Evolutionary conservation across 805 yeast genomes (phyloP).

Genomic region (Cyberlindnera americana): DNA sequence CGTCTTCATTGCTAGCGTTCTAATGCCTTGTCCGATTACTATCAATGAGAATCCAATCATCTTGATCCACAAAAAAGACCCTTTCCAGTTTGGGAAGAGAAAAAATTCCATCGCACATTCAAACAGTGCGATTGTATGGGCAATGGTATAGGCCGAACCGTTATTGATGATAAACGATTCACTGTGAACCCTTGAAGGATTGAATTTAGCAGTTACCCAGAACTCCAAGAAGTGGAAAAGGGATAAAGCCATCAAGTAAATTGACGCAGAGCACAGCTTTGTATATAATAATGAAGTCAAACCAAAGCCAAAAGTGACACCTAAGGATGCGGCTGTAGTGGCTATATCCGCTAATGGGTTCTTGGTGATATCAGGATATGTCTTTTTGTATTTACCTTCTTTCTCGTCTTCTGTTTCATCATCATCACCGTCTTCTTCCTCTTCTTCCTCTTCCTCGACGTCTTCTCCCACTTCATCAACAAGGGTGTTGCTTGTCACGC

Average conservation of each 20-base stretch:
- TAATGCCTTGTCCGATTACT: conserved; percentile 58
- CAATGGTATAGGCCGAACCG: conserved; percentile 53
- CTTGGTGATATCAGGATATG: conserved; percentile 31
- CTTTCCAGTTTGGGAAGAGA: conserved; percentile 38
- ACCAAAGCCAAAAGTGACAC: conserved; percentile 39
- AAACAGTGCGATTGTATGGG: conserved; percentile 50
- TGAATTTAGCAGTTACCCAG: conserved; percentile 71
- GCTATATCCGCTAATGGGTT: conserved; percentile 44
- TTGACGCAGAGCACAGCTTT: conserved; percentile 33
- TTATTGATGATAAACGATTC: conserved; percentile 70
- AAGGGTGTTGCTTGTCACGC: background rate
- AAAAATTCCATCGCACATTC: conserved; percentile 46
- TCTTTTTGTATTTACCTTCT: background rate
- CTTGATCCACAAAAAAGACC: conserved; percentile 21
- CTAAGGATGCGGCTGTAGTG: conserved; percentile 42
- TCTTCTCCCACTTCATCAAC: background rate
- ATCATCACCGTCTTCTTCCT: background rate
- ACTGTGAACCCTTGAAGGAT: conserved; percentile 58
- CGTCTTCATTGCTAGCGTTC: conserved; percentile 81
- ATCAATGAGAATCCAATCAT: conserved; percentile 46
- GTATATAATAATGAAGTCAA: conserved; percentile 29
- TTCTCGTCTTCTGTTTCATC: background rate
- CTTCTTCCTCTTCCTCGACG: background rate
- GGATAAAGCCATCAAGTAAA: conserved; percentile 52
- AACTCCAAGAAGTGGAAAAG: conserved; percentile 82